Percentiles rank a stretch among this genome's conserved stretches.
Conservation (phyloP, 306 rosid species). For the Cercis canadensis region DNA sequence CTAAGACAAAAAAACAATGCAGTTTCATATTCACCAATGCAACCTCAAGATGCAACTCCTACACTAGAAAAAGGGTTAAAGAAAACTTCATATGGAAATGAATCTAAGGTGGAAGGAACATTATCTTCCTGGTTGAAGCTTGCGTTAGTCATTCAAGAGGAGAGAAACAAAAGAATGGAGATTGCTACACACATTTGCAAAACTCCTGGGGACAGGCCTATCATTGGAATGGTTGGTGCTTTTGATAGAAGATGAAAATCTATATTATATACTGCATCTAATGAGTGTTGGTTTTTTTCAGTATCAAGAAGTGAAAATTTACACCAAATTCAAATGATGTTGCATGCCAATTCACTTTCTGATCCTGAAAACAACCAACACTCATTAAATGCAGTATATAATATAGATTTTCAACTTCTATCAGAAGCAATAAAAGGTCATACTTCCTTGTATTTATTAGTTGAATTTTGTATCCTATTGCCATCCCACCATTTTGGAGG, state of each 20-base stretch:
- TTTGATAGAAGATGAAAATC: constrained; percentile 63
- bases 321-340: constrained; percentile 97
- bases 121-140: constrained; percentile 73
- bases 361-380: constrained; percentile 64
- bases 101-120: constrained; percentile 62
- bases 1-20: constrained; percentile 35
- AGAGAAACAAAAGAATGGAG: constrained; percentile 37
- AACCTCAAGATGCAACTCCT: constrained; percentile 50
- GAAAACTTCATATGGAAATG: constrained; percentile 46
- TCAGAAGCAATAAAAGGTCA: constrained; percentile 14
- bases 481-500: constrained; percentile 84
- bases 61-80: constrained; percentile 38
- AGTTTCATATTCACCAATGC: constrained; percentile 48
- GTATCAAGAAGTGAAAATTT: constrained; percentile 95
- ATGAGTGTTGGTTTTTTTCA: constrained; percentile 41
- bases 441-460: constrained; percentile 93
- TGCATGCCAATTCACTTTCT: constrained; percentile 96
- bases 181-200: constrained; percentile 41
- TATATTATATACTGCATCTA: constrained; percentile 29
- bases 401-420: background rate
- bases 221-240: constrained; percentile 76
- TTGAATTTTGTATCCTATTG: constrained; percentile 91
- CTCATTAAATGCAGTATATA: constrained; percentile 22
- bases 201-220: constrained; percentile 73
- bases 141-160: constrained; percentile 46